Evolutionary conservation across 257 asterid genomes (phyloP), one percentile per base, ranked within the genome.

Genomic region (Nicotiana sylvestris): DNA sequence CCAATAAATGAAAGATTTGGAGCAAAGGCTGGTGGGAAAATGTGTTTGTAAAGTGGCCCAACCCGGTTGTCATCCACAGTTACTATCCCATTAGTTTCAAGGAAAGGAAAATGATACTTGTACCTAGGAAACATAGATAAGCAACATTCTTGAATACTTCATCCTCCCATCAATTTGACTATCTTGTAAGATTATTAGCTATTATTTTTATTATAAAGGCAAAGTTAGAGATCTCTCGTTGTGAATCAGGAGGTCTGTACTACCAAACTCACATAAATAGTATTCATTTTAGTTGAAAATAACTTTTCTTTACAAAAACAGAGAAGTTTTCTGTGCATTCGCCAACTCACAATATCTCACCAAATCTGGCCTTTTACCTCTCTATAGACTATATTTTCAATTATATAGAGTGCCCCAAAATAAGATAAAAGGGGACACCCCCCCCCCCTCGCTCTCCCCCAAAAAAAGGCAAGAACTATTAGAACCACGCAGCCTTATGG

Each of bases 1-100:
- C 99, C 99, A 77, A 96, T 93, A 85, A 94, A 96, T 43, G 99
- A 96, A 83, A 94, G 93, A 86, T 92, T 82, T 25, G 98, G 98
- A 30, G 97, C 98, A 67, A 91, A 84, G 46, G 90, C 68, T 1
- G 98, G 99, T 81, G 99, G 96, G 43, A 96, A 94, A 70, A 96
- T 30, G 80, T 94, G 99, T 86, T 93, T 87, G 90, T 92, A 93
- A 77, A 96, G 98, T 70, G 99, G 98, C 43, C 96, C 95, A 1
- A 96, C 99, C 62, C 97, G 86, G 78, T 90, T 96, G 84, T 96
- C 97, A 39, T 93, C 98, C 88, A 94, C 95, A 13, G 90, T 89
- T 85, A 96, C 93, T 49, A 85, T 35, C 67, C 93, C 91, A 56
- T 85, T 85, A 55, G 97, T 91, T 82, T 96, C 93, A 69, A 96